Conservation (phyloP, 805 yeast species). For the Suhomyces prunicola region DNA sequence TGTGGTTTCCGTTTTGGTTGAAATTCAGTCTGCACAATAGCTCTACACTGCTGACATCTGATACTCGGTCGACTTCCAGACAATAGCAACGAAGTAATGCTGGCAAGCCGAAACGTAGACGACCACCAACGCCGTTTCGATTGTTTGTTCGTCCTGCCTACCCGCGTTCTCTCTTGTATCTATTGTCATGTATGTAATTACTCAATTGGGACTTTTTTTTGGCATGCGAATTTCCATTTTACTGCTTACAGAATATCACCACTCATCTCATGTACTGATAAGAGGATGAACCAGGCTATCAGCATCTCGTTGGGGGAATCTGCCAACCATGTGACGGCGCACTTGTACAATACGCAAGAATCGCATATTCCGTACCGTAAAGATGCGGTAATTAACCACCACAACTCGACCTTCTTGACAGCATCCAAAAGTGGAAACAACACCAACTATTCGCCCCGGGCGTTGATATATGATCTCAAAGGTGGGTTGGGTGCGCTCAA, state of each 20-base stretch:
- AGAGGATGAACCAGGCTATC: slow-evolving; percentile 34
- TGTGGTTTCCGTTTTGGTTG: neutral
- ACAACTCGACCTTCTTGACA: slow-evolving; percentile 40
- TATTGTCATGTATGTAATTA: neutral
- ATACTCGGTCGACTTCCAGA: neutral
- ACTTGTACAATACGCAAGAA: slow-evolving; percentile 80
- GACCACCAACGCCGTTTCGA: neutral
- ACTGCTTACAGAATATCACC: neutral
- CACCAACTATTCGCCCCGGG: slow-evolving; percentile 69
- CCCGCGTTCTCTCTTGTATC: neutral
- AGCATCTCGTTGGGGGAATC: slow-evolving; percentile 68
- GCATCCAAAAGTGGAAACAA: slow-evolving; percentile 20
- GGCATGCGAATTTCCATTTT: neutral
- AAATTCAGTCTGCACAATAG: neutral
- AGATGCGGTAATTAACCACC: slow-evolving; percentile 43
- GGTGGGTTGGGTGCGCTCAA: slow-evolving; percentile 75
- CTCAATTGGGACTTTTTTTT: neutral
- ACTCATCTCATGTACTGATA: slow-evolving; percentile 44
- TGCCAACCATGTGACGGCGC: slow-evolving; percentile 75
- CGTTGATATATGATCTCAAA: slow-evolving; percentile 73
- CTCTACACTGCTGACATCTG: neutral
- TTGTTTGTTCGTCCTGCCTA: neutral
- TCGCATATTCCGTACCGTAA: slow-evolving; percentile 54
- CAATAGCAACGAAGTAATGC: neutral
- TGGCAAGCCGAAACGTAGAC: neutral